Evolutionary conservation across 2,329 filamentous ascomycete genomes (phyloP), one percentile per base, ranked within the genome.

Genomic region (Aspergillus thermomutatus): DNA sequence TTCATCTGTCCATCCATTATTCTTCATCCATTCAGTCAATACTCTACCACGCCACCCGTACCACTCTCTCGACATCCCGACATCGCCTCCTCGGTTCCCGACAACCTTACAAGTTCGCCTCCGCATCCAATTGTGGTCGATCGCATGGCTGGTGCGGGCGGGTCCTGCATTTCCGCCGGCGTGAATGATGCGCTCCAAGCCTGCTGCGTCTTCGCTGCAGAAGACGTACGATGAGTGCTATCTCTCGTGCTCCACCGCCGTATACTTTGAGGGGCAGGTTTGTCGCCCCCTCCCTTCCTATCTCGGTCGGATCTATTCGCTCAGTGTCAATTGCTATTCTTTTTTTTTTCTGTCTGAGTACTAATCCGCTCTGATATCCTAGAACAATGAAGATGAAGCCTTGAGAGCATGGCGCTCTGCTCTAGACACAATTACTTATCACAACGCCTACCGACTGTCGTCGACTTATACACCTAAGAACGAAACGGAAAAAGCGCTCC

Each of bases 161-260:
- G 60, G 62, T 52, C 62, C 59, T 65, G 60, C 60, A 62, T 45
- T 57, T 53, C 59, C 61, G 54, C 60, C 54, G 28, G 54, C 55
- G 59, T 59, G 59, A 69, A 82, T 81, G 78, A 83, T 79, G 74
- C 77, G 77, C 71, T 74, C 74, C 73, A 86, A 86, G 70, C 80
- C 81, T 60, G 43, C 21, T 26, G 82, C 87, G 70, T 86, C 89
- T 75, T 86, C 87, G 60, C 86, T 97, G 74, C 93, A 97, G 79
- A 97, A 96, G 83, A 96, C 92, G 55, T 97, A 97, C 78, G 93
- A 97, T 79, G 92, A 97, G 75, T 92, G 90, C 75, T 97, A 96
- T 77, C 79, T 97, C 66, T 92, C 89, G 71, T 97, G 92, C 77
- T 97, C 92, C 14, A 97, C 92, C 1, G 93, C 93, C 41, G 90